phyloP scores from a whole-genome alignment of 208 protist species.

The Trypanosoma boissoni region DNA sequence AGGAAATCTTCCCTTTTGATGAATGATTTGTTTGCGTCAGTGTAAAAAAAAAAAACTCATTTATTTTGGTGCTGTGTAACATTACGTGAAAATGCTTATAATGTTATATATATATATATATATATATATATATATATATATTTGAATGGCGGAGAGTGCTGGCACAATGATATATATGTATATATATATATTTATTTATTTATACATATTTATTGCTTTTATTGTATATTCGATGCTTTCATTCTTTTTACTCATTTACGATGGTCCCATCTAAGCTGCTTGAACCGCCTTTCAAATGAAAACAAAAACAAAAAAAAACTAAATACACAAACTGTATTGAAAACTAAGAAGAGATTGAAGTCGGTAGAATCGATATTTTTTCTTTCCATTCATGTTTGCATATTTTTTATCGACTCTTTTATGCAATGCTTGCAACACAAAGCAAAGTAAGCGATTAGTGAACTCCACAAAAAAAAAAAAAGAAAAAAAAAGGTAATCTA shows the following conservation, averaged over 20 bases:
- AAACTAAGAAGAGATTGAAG: too few species aligned
- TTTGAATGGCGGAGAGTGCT: too few species aligned
- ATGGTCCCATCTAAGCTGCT: too few species aligned
- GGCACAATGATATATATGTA: too few species aligned
- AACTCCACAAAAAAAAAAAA: neutral
- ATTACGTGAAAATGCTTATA: neutral
- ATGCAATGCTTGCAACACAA: neutral
- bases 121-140: too few species aligned
- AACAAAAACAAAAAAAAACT: too few species aligned
- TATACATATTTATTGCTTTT: neutral
- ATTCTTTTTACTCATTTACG: too few species aligned
- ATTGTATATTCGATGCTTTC: neutral
- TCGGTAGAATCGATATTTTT: too few species aligned
- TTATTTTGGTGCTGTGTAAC: neutral
- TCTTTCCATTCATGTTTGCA: too few species aligned
- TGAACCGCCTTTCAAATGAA: too few species aligned
- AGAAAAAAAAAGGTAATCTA: neutral
- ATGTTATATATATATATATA: constrained; percentile 4
- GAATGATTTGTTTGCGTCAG: neutral
- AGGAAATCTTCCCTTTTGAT: too few species aligned
- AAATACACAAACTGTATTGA: too few species aligned
- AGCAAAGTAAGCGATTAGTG: neutral
- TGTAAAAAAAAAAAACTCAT: neutral
- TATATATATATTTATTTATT: constrained; percentile 12
- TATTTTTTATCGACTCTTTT: neutral